These are phyloP conservation scores for Yamadazyma sp. DNA, from an alignment of 1,139 yeast genomes.

Conservation along the genomic window DNA sequence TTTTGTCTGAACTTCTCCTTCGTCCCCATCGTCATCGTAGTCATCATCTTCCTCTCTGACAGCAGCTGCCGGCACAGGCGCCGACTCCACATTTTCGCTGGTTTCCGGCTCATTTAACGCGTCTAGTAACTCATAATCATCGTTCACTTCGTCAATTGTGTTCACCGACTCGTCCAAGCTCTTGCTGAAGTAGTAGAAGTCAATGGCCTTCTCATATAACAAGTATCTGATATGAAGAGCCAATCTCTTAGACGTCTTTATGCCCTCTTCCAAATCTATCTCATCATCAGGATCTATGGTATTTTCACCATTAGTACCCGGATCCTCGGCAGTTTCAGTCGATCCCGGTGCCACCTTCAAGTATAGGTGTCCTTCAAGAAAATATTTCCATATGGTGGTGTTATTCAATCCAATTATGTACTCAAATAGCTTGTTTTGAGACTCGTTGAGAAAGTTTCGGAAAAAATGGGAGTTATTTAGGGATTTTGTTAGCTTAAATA, in stretches of 20 bases:
- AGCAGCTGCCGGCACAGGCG: constrained; percentile 9
- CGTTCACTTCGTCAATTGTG: constrained; percentile 33
- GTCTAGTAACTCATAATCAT: constrained; percentile 41
- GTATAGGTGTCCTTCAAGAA: constrained; percentile 52
- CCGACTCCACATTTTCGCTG: constrained; percentile 15
- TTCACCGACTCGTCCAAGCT: constrained; percentile 28
- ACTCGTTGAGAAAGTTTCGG: constrained; percentile 60
- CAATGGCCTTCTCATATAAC: constrained; percentile 74
- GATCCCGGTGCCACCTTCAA: constrained; percentile 27
- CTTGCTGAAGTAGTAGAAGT: constrained; percentile 40
- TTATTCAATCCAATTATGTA: constrained; percentile 34
- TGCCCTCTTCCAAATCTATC: constrained; percentile 48
- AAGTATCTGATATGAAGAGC: constrained; percentile 68
- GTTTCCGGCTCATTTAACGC: constrained; percentile 24
- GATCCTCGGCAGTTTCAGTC: constrained; percentile 4
- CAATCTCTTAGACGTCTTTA: constrained; percentile 49
- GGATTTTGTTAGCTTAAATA: constrained; percentile 49
- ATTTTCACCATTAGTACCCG: constrained; percentile 9
- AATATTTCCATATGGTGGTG: constrained; percentile 48
- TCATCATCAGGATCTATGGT: constrained; percentile 13
- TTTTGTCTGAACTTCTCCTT: constrained; percentile 20
- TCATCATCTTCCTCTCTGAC: constrained; percentile 42
- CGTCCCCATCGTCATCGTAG: constrained; percentile 38
- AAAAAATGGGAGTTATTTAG: constrained; percentile 51
- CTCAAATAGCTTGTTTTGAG: constrained; percentile 55